These are phyloP conservation scores for Bryoerythrophyllum caledonicum DNA, from an alignment of 225 moss, liverwort and hornwort genomes.

Conservation along the genomic window DNA sequence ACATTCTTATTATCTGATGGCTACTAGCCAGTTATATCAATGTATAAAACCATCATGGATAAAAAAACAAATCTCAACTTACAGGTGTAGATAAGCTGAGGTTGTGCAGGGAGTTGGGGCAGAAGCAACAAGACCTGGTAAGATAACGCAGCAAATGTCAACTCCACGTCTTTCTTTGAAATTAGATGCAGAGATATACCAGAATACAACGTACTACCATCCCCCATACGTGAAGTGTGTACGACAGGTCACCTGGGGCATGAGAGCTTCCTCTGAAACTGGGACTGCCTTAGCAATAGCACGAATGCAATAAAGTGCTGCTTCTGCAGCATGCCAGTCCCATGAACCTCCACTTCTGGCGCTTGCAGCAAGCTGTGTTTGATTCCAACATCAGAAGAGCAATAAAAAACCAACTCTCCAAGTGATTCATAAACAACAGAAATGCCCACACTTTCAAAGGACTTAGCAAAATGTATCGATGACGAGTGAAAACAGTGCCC, in stretches of 20 bases:
- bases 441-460: background rate
- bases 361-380: slow-evolving; percentile 66
- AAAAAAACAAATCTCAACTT: slow-evolving; percentile 37
- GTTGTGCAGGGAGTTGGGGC: slow-evolving; percentile 75
- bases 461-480: slow-evolving; percentile 3
- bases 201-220: background rate
- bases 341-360: slow-evolving; percentile 69
- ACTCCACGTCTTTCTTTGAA: background rate
- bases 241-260: slow-evolving; percentile 69
- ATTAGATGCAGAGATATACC: background rate
- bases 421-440: background rate
- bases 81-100: slow-evolving; percentile 94
- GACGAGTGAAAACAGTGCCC: background rate
- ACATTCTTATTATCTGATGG: background rate
- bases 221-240: background rate
- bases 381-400: slow-evolving; percentile 17
- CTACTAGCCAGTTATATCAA: background rate
- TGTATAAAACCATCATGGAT: background rate
- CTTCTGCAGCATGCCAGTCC: slow-evolving; percentile 92
- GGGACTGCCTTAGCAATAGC: slow-evolving; percentile 95
- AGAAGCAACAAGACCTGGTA: slow-evolving; percentile 76
- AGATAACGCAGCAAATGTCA: slow-evolving; percentile 17
- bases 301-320: slow-evolving; percentile 93
- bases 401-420: background rate
- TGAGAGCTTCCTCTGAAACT: slow-evolving; percentile 61